Evolutionary conservation across 2,329 filamentous ascomycete species (phyloP).

Genomic region (Neospermospora avenae): DNA sequence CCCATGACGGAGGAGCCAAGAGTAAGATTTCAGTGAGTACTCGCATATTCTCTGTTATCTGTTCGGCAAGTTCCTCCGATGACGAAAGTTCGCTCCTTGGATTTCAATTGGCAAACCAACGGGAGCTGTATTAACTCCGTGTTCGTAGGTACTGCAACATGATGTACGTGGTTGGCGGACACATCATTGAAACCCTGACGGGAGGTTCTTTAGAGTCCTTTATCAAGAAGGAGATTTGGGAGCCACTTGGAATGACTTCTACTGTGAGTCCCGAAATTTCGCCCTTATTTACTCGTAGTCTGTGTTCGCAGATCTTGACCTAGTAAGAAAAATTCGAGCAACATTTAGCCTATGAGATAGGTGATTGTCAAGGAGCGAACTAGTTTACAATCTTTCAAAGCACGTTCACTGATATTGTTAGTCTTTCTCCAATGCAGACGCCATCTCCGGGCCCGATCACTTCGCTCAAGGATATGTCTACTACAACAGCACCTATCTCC

Average conservation of each 20-base stretch:
- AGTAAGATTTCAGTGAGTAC: conserved; percentile 37
- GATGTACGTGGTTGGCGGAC: conserved; percentile 45
- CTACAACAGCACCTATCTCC: conserved; percentile 30
- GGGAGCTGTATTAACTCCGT: neutral
- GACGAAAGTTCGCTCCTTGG: too few species aligned
- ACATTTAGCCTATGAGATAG: too few species aligned
- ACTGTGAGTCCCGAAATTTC: conserved; percentile 31
- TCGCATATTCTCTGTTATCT: too few species aligned
- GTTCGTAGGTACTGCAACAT: conserved; percentile 44
- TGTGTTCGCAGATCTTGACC: neutral
- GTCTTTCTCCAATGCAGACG: conserved; percentile 29
- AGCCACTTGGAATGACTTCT: conserved; percentile 45
- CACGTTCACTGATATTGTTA: neutral
- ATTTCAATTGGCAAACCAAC: neutral
- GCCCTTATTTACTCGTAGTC: neutral
- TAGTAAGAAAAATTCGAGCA: too few species aligned
- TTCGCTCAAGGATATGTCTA: conserved; percentile 45
- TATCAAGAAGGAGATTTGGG: conserved; percentile 42
- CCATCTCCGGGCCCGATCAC: conserved; percentile 22
- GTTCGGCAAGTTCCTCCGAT: too few species aligned
- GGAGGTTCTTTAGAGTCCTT: conserved; percentile 40
- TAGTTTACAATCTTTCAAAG: neutral
- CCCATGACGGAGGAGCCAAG: conserved; percentile 44
- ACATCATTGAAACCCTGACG: conserved; percentile 45
- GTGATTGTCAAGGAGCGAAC: too few species aligned